Conservation (phyloP, 352 stramenopile genomes). For the Pythium aquatile region DNA sequence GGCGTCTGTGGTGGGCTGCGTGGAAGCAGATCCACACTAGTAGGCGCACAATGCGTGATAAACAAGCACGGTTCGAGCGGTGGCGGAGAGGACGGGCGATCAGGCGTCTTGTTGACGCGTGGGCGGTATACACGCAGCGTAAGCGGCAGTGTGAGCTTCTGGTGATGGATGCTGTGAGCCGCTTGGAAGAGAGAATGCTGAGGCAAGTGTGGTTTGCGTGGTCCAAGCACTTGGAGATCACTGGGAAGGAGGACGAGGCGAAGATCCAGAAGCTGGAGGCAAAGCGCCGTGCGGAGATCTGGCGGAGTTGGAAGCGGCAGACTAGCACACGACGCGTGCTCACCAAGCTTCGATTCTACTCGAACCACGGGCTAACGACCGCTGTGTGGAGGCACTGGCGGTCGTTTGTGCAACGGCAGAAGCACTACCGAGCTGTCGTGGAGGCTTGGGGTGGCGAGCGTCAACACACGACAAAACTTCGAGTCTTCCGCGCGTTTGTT, state of each 20-base stretch:
- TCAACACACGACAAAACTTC: not conserved
- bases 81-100: not conserved
- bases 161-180: not conserved
- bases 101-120: not conserved
- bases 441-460: not conserved
- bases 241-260: not conserved
- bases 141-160: not conserved
- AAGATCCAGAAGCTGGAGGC: not conserved
- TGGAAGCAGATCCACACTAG: constrained; percentile 8
- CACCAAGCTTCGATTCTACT: not conserved
- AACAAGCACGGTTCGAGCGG: not conserved
- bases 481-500: not conserved
- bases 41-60: not conserved
- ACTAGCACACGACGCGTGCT: not conserved
- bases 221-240: not conserved
- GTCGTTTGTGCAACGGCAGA: not conserved
- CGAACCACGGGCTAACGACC: not conserved
- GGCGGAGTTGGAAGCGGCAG: not conserved
- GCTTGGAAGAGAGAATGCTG: not conserved
- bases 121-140: not conserved
- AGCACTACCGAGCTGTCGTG: not conserved
- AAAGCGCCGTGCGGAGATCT: not conserved
- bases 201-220: not conserved
- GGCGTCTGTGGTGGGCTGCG: not conserved
- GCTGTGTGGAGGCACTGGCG: not conserved